phyloP scores from a whole-genome alignment of 768 basidiomycete genomes.

The Mrakia frigida region DNA sequence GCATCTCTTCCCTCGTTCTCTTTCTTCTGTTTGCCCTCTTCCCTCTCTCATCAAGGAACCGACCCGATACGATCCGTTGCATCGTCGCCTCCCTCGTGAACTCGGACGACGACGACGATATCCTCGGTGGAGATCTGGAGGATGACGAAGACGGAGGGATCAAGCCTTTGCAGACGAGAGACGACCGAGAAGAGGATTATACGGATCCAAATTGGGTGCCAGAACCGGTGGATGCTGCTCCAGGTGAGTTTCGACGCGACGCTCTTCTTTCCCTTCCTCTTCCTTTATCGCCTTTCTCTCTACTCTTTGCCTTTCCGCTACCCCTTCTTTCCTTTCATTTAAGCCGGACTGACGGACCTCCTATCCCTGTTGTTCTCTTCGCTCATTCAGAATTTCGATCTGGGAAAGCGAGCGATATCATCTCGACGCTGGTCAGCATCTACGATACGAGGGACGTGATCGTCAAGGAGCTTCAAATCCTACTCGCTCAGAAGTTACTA shows the following conservation, averaged over 20 bases:
- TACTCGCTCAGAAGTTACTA: conserved; percentile 80
- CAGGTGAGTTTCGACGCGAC: conserved; percentile 53
- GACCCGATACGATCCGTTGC: conserved; percentile 87
- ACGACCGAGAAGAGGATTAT: conserved; percentile 69
- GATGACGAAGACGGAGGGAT: conserved; percentile 65
- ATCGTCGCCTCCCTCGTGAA: conserved; percentile 89
- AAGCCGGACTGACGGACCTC: neutral
- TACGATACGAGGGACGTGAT: conserved; percentile 97
- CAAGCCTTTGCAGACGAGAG: conserved; percentile 61
- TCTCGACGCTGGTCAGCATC: conserved; percentile 93
- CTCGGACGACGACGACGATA: conserved; percentile 47
- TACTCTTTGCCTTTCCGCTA: neutral
- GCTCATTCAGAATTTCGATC: conserved; percentile 71
- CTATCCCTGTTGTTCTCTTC: neutral
- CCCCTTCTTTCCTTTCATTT: neutral
- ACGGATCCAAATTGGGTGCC: conserved; percentile 91
- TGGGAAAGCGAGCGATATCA: conserved; percentile 85
- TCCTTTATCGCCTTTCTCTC: neutral
- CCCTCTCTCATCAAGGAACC: conserved; percentile 52
- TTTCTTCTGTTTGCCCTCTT: neutral
- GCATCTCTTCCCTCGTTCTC: neutral
- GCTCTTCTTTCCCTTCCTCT: neutral
- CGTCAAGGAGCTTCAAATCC: conserved; percentile 86
- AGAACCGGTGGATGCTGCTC: conserved; percentile 92
- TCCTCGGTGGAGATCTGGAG: conserved; percentile 70